phyloP scores from a whole-genome alignment of 2,329 filamentous ascomycete genomes.

The Phymatotrichopsis omnivora region DNA sequence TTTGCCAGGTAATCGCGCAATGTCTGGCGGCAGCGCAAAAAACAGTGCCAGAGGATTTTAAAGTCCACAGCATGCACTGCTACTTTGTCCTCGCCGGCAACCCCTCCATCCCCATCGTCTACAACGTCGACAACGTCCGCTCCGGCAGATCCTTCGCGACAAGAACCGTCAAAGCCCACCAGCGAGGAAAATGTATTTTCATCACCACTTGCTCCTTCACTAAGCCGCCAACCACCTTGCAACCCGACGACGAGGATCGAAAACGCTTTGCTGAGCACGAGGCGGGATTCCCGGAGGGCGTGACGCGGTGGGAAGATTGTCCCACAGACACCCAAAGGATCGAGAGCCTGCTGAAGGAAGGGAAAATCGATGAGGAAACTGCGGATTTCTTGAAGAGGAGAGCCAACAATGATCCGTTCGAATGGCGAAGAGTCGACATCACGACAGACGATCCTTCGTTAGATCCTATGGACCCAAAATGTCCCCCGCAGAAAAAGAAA shows the following conservation, averaged over 20 bases:
- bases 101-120: constrained; percentile 73
- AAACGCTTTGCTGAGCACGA: constrained; percentile 55
- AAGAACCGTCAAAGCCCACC: constrained; percentile 87
- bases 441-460: constrained; percentile 39
- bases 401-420: constrained; percentile 44
- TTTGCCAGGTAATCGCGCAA: constrained; percentile 78
- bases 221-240: constrained; percentile 47
- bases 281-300: constrained; percentile 45
- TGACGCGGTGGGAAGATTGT: constrained; percentile 35
- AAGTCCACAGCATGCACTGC: constrained; percentile 94
- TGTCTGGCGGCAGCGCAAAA: constrained; percentile 76
- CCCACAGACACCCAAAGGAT: constrained; percentile 37
- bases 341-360: constrained; percentile 42
- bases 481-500: constrained; percentile 52
- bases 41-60: constrained; percentile 71
- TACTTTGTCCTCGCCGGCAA: constrained; percentile 94
- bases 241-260: constrained; percentile 40
- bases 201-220: constrained; percentile 90
- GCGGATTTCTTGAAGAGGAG: constrained; percentile 31
- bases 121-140: constrained; percentile 88
- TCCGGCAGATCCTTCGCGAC: constrained; percentile 86
- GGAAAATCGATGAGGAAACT: constrained; percentile 39
- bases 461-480: constrained; percentile 2
- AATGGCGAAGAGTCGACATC: constrained; percentile 48
- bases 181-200: constrained; percentile 82